These are phyloP conservation scores for Xanthoconium purpureum DNA, from an alignment of 768 basidiomycete species.

Conservation along the genomic window DNA sequence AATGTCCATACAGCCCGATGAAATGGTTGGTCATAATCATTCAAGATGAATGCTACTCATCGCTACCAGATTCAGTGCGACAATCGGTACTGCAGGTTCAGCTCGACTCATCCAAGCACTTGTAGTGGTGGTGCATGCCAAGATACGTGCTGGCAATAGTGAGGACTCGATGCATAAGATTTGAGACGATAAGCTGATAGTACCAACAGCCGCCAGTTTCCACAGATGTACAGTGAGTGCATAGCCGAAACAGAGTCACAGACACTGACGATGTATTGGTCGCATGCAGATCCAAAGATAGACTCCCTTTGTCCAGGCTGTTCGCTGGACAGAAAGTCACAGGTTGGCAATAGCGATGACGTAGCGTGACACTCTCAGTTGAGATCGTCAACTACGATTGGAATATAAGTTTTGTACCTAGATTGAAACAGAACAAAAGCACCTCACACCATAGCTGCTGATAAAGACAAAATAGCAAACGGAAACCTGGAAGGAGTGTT, in stretches of 20 bases:
- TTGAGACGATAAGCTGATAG: slow-evolving; percentile 21
- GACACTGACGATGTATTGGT: slow-evolving; percentile 12
- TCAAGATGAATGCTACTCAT: slow-evolving; percentile 11
- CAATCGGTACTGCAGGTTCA: slow-evolving; percentile 68
- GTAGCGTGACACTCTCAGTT: slow-evolving; percentile 11
- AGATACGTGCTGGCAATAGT: slow-evolving; percentile 77
- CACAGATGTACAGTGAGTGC: slow-evolving; percentile 62
- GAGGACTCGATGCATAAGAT: slow-evolving; percentile 29
- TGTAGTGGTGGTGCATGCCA: slow-evolving; percentile 58
- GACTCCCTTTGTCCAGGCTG: slow-evolving; percentile 36
- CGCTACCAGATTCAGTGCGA: slow-evolving; percentile 59
- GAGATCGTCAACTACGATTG: slow-evolving; percentile 24
- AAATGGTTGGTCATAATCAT: slow-evolving; percentile 43
- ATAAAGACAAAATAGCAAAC: background rate
- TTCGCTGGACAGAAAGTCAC: slow-evolving; percentile 1
- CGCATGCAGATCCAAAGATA: slow-evolving; percentile 34
- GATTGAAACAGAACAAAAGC: background rate
- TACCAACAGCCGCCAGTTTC: slow-evolving; percentile 59
- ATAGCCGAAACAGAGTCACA: slow-evolving; percentile 5
- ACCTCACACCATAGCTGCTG: background rate
- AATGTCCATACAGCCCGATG: slow-evolving; percentile 47
- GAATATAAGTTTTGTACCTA: slow-evolving; percentile 9
- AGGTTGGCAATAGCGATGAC: slow-evolving; percentile 1
- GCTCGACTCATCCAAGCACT: slow-evolving; percentile 54
- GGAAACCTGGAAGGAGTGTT: background rate